These are phyloP conservation scores for Blastobotrys proliferans DNA, from an alignment of 1,139 yeast species.

Conservation along the genomic window DNA sequence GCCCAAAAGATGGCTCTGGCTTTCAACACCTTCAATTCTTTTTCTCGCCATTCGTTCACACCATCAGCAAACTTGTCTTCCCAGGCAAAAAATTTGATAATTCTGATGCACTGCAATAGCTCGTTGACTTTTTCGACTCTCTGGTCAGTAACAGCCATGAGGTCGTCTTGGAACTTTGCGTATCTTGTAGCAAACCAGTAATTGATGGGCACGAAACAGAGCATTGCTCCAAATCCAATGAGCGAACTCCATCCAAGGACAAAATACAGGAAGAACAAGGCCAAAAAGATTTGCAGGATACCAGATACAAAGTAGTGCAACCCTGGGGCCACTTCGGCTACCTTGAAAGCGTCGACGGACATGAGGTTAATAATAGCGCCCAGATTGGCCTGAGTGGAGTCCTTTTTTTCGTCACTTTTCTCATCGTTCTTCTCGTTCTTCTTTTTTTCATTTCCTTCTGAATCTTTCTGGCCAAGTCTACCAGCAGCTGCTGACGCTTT, in stretches of 20 bases:
- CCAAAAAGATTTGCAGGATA: slow-evolving; percentile 61
- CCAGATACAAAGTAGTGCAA: slow-evolving; percentile 77
- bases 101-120: slow-evolving; percentile 84
- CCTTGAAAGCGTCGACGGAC: slow-evolving; percentile 94
- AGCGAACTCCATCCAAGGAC: slow-evolving; percentile 87
- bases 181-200: slow-evolving; percentile 59
- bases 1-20: slow-evolving; percentile 66
- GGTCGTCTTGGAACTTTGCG: slow-evolving; percentile 63
- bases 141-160: slow-evolving; percentile 76
- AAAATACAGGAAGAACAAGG: slow-evolving; percentile 61
- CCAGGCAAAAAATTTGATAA: slow-evolving; percentile 96
- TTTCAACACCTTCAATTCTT: slow-evolving; percentile 60
- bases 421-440: slow-evolving; percentile 20
- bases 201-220: slow-evolving; percentile 67
- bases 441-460: slow-evolving; percentile 18
- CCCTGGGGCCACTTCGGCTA: slow-evolving; percentile 86
- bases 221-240: slow-evolving; percentile 68
- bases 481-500: slow-evolving; percentile 51
- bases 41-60: slow-evolving; percentile 65
- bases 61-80: slow-evolving; percentile 75
- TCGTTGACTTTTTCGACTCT: slow-evolving; percentile 92
- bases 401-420: slow-evolving; percentile 31
- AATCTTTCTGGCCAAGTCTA: slow-evolving; percentile 22
- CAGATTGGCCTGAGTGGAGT: slow-evolving; percentile 57
- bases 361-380: slow-evolving; percentile 92